Conservation (phyloP, 2,329 filamentous ascomycete genomes). For the Fusarium robinianum region DNA sequence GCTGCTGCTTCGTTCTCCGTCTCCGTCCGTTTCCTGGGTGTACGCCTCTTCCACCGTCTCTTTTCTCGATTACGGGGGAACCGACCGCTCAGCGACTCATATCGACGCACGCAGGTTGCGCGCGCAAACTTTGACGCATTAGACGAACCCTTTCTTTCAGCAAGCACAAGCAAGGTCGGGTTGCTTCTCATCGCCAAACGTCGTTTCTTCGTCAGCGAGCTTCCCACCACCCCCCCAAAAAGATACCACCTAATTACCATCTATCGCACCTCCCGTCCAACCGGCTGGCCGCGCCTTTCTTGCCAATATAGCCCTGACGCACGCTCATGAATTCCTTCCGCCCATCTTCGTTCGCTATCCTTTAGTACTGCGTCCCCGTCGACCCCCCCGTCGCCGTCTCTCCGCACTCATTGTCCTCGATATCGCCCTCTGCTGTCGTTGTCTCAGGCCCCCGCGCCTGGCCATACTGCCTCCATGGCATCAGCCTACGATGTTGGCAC, state of each 20-base stretch:
- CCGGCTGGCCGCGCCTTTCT: constrained; percentile 26
- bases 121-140: constrained; percentile 26
- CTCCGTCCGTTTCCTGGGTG: constrained; percentile 9
- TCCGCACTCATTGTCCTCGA: constrained; percentile 31
- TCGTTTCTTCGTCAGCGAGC: constrained; percentile 2
- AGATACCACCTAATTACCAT: constrained; percentile 4
- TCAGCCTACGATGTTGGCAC: constrained; percentile 96
- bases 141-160: constrained; percentile 28
- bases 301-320: constrained; percentile 17
- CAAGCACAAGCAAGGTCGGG: constrained; percentile 11
- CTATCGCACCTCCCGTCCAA: constrained; percentile 7
- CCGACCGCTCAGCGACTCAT: too few relatives aligned
- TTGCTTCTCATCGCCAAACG: constrained; percentile 25
- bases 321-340: constrained; percentile 40
- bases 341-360: constrained; percentile 25
- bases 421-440: constrained; percentile 12
- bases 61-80: constrained; percentile 23
- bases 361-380: too few relatives aligned
- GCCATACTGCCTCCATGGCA: constrained; percentile 66
- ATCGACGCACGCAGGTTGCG: too few relatives aligned
- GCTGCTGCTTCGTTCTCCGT: constrained; percentile 19
- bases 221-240: background rate
- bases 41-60: constrained; percentile 1
- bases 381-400: constrained; percentile 24
- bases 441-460: constrained; percentile 33